phyloP scores from a whole-genome alignment of 2,329 filamentous ascomycete genomes.

The Hypomyces perniciosus region DNA sequence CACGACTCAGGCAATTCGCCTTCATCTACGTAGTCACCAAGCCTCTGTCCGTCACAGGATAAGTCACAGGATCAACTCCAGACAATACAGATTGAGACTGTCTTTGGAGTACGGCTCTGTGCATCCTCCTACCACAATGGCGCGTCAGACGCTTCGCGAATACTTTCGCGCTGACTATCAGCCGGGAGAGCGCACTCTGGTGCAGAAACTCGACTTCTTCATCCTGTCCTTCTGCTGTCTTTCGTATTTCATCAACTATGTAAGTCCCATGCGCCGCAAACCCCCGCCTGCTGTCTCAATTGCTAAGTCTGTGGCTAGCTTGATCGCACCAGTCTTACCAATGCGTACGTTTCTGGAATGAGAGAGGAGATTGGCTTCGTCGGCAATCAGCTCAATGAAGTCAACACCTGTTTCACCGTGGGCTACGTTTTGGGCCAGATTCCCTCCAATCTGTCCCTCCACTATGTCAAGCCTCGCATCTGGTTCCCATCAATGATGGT shows the following conservation, averaged over 20 bases:
- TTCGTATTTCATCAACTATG: constrained; percentile 50
- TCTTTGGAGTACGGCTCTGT: neutral
- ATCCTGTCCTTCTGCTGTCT: constrained; percentile 59
- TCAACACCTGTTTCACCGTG: constrained; percentile 32
- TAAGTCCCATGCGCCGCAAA: constrained; percentile 21
- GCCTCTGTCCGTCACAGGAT: no score
- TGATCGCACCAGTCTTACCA: constrained; percentile 33
- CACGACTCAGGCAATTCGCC: no score
- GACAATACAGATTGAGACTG: neutral
- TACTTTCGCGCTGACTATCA: constrained; percentile 31
- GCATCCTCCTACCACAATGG: neutral
- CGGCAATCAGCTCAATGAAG: constrained; percentile 36
- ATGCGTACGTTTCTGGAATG: constrained; percentile 40
- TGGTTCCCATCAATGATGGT: constrained; percentile 61
- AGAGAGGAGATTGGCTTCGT: constrained; percentile 41
- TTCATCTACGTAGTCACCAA: no score
- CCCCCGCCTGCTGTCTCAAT: no score
- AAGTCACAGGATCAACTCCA: neutral
- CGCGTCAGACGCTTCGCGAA: constrained; percentile 19
- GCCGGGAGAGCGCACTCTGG: constrained; percentile 38
- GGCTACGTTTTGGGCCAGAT: constrained; percentile 51
- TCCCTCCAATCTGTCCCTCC: constrained; percentile 55
- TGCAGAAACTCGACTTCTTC: constrained; percentile 58
- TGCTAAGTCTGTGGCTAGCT: constrained; percentile 18
- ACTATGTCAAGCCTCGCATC: constrained; percentile 56